A percentile compares a stretch with the other conserved stretches of the same genome.
These are phyloP conservation scores for Fraxinus excelsior DNA, from an alignment of 257 asterid genomes.

Conservation along the genomic window DNA sequence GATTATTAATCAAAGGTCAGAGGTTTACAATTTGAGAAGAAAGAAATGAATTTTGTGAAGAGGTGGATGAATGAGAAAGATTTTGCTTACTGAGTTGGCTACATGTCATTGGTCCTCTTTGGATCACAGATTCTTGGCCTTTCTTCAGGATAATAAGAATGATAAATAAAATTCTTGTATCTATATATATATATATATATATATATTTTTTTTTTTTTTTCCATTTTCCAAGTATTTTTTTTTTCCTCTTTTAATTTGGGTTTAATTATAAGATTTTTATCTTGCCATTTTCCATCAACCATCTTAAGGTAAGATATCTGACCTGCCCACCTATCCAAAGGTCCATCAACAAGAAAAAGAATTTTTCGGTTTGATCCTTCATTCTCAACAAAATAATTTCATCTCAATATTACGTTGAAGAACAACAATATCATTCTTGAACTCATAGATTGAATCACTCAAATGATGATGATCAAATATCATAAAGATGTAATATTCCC, in stretches of 20 bases:
- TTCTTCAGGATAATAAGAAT: background rate
- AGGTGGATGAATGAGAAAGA: conserved; percentile 48
- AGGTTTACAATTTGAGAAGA: conserved; percentile 28
- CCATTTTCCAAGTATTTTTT: no score
- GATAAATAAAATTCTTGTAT: no score
- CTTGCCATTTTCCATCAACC: background rate
- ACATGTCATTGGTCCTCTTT: conserved; percentile 48
- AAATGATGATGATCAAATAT: no score
- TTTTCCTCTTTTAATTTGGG: no score
- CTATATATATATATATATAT: no score
- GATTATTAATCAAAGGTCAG: background rate
- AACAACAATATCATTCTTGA: no score
- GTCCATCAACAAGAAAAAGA: no score
- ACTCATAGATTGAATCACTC: no score
- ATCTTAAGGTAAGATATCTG: background rate
- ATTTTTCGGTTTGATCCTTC: background rate
- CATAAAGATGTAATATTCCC: no score
- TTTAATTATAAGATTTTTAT: no score
- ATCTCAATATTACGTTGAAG: background rate
- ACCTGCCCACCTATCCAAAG: no score
- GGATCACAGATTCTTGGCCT: conserved; percentile 54
- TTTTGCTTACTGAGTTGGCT: conserved; percentile 59
- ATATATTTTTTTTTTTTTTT: no score
- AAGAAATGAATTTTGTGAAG: conserved; percentile 49
- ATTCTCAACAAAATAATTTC: background rate